Conservation (phyloP, 768 basidiomycete genomes). For the Sarcodon aspratus region DNA sequence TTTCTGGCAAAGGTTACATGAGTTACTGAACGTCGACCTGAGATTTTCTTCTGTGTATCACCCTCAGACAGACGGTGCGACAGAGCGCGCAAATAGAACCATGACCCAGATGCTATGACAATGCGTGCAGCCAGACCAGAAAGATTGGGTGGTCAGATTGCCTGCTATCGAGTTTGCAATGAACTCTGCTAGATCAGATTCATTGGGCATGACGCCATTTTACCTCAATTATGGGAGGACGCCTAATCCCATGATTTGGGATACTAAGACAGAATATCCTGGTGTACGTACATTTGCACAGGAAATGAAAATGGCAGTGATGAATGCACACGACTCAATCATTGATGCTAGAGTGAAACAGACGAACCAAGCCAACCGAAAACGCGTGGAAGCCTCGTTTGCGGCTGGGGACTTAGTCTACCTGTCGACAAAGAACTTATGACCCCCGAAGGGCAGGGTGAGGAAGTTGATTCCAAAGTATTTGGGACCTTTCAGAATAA, state of each 20-base stretch:
- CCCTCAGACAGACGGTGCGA: constrained; percentile 29
- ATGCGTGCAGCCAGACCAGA: constrained; percentile 17
- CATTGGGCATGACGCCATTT: constrained; percentile 25
- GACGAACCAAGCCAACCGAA: constrained; percentile 16
- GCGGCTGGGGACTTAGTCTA: constrained; percentile 17
- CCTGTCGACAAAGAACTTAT: constrained; percentile 10
- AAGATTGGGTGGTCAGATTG: constrained; percentile 19
- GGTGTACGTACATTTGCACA: constrained; percentile 19
- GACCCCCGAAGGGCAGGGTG: constrained; percentile 6
- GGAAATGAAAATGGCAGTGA: constrained; percentile 15
- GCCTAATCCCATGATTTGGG: constrained; percentile 21
- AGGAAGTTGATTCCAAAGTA: constrained; percentile 17
- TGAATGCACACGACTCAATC: constrained; percentile 21
- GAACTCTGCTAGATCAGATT: constrained; percentile 20
- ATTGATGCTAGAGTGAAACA: constrained; percentile 21
- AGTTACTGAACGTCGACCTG: constrained; percentile 17
- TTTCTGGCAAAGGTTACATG: constrained; percentile 28
- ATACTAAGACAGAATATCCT: constrained; percentile 7
- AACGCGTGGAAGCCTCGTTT: constrained; percentile 4
- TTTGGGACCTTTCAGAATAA: constrained; percentile 17
- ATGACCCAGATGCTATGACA: constrained; percentile 19
- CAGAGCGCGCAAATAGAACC: constrained; percentile 23
- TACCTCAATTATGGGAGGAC: constrained; percentile 20
- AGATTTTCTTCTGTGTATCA: constrained; percentile 30
- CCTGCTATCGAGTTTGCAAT: constrained; percentile 27